Evolutionary conservation across 192 early-diverging fungal species (phyloP).

Genomic region (Irineochytrium annulatum): DNA sequence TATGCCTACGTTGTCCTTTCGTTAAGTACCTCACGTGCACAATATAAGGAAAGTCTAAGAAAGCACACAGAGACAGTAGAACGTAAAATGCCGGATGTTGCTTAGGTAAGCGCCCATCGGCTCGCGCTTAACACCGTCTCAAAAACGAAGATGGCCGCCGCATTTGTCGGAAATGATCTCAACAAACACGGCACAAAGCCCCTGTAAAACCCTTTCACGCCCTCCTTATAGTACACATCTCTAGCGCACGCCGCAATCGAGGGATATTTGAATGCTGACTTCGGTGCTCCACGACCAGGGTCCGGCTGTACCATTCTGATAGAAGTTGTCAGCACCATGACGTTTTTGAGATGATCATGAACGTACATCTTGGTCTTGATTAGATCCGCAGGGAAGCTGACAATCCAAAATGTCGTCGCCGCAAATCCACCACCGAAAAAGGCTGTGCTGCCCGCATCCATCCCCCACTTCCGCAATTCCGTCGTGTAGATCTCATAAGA

Average conservation of each 20-base stretch:
- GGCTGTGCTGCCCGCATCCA: constrained; percentile 27
- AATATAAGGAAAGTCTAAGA: no score
- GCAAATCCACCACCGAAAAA: constrained; percentile 66
- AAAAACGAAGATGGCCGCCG: constrained; percentile 86
- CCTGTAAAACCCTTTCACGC: constrained; percentile 80
- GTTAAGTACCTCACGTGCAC: no score
- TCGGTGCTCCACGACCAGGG: constrained; percentile 10
- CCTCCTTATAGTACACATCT: constrained; percentile 57
- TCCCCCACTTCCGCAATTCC: constrained; percentile 42
- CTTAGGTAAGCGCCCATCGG: no score
- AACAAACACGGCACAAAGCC: constrained; percentile 88
- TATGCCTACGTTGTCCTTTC: no score
- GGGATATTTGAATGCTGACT: constrained; percentile 45
- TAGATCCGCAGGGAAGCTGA: constrained; percentile 76
- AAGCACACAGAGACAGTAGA: no score
- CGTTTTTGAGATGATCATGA: no score
- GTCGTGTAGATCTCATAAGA: constrained; percentile 61
- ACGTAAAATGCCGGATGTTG: no score
- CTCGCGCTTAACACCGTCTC: constrained; percentile 68
- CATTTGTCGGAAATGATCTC: constrained; percentile 92
- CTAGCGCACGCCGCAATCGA: constrained; percentile 47
- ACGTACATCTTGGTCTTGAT: constrained; percentile 90
- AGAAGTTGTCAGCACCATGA: no score
- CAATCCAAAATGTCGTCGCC: constrained; percentile 87
- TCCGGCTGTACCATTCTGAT: constrained; percentile 89